Percentiles rank a stretch among this genome's conserved stretches.
Evolutionary conservation across 2,329 filamentous ascomycete species (phyloP).

Genomic region (Microdochium trichocladiopsis): DNA sequence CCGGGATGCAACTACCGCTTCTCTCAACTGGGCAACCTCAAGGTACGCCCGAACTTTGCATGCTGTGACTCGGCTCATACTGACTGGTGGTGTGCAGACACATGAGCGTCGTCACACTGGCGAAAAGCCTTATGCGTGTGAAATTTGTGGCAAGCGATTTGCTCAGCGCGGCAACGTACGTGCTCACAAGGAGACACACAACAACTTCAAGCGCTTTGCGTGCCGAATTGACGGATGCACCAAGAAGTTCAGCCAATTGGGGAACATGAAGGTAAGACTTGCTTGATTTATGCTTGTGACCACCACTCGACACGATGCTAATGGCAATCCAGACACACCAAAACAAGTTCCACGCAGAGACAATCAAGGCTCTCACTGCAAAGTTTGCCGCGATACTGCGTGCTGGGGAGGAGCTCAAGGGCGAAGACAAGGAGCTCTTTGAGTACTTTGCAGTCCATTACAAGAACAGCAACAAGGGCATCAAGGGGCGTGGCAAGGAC

Average conservation of each 20-base stretch:
- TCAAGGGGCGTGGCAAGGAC: conserved; percentile 90
- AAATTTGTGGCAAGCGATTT: conserved; percentile 74
- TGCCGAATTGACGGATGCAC: conserved; percentile 79
- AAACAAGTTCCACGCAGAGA: conserved; percentile 84
- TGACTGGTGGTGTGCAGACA: conserved; percentile 43
- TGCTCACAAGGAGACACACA: conserved; percentile 76
- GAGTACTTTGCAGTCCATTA: conserved; percentile 83
- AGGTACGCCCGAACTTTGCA: conserved; percentile 42
- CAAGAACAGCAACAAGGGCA: conserved; percentile 97
- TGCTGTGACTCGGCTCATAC: not conserved
- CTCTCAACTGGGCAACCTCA: conserved; percentile 85
- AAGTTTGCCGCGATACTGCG: conserved; percentile 62
- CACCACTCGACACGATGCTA: not conserved
- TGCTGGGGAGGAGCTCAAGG: conserved; percentile 47
- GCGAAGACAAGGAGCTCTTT: conserved; percentile 68
- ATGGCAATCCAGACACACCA: conserved; percentile 62
- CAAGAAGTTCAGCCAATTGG: conserved; percentile 83
- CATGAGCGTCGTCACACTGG: conserved; percentile 84
- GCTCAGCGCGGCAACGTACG: conserved; percentile 81
- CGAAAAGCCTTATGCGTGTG: conserved; percentile 76
- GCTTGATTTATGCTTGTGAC: conserved; percentile 3
- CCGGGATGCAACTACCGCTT: conserved; percentile 72
- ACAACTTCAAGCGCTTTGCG: conserved; percentile 67
- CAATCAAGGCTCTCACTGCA: conserved; percentile 60
- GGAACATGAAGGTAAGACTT: conserved; percentile 75